Base-by-base conservation (phyloP, 257 asterid species). In the Rauvolfia tetraphylla region DNA sequence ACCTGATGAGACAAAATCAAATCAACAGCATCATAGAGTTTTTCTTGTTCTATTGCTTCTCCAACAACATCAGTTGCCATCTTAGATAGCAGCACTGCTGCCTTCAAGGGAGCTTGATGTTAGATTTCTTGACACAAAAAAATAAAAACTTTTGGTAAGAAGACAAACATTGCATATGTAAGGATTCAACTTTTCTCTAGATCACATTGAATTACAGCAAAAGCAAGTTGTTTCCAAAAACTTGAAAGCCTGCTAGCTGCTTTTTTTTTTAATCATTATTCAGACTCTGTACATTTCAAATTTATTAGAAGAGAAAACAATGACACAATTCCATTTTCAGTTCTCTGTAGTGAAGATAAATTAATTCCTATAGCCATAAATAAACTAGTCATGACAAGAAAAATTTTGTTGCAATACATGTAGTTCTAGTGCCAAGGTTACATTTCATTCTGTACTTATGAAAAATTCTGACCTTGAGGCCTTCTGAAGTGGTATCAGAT, bases 401-500 rank as follows among this genome's bases (percentile, higher is more conserved):
- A 29, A 46, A 4, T 1, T 4, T 1, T 18, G 0, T 48, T 31
- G 14, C 17, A 65, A 46, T 41, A 3, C 8, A 12, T 27, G 34
- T 7, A 31, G 9, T 2, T n/a, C 20, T 2, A 7, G 29, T 18
- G 46, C 22, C 18, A 31, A 41, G 31, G 8, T 3, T 14, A 11
- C 20, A 49, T 15, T 25, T 1, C 18, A 7, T 63, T 33, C 9
- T 22, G 38, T 9, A 3, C 3, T 65, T 25, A 31, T 20, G 20
- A 5, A 7, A 67, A 57, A 46, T 12, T 29, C 59, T 68, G 39
- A 91, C 95, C 92, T 90, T 85, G 3, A 92, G 82, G 75, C 91
- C 96, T 83, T 89, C 97, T 75, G 94, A 86, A 41, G 96, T 88
- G 74, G 92, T 87, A 77, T 92, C 96, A 10, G 92, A 86, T 5